Conservation (phyloP, 768 basidiomycete species). For the Boletus reticulatus region DNA sequence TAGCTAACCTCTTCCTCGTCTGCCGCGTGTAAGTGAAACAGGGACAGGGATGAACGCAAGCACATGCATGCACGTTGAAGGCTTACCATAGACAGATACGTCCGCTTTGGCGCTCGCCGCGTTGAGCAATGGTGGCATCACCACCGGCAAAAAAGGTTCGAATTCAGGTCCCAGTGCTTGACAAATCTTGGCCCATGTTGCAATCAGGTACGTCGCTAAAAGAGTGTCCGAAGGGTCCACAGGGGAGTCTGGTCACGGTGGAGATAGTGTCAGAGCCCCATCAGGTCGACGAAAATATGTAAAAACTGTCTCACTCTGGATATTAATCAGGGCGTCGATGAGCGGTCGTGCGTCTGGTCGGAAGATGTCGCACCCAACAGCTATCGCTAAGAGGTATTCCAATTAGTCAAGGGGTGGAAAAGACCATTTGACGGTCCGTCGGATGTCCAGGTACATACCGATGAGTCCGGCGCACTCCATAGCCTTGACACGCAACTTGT, state of each 20-base stretch:
- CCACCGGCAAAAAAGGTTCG: slow-evolving; percentile 80
- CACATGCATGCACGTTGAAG: not conserved
- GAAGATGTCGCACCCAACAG: slow-evolving; percentile 81
- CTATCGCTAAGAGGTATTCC: slow-evolving; percentile 55
- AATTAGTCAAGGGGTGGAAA: not conserved
- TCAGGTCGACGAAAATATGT: not conserved
- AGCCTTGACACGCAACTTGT: slow-evolving; percentile 72
- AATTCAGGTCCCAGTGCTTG: slow-evolving; percentile 84
- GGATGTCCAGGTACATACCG: slow-evolving; percentile 45
- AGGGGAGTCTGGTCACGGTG: slow-evolving; percentile 49
- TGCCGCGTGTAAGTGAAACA: slow-evolving; percentile 22
- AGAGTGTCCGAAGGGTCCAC: slow-evolving; percentile 72
- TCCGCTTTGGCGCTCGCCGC: slow-evolving; percentile 77
- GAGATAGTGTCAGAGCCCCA: not conserved
- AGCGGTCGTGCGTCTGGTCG: slow-evolving; percentile 69
- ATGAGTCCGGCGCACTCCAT: slow-evolving; percentile 92
- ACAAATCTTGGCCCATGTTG: slow-evolving; percentile 85
- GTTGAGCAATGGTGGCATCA: slow-evolving; percentile 75
- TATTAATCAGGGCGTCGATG: slow-evolving; percentile 67
- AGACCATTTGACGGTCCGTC: not conserved
- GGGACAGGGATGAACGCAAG: not conserved
- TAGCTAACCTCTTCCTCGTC: slow-evolving; percentile 54
- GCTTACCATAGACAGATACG: slow-evolving; percentile 64
- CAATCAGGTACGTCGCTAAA: slow-evolving; percentile 70
- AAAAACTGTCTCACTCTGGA: slow-evolving; percentile 58